phyloP scores from a whole-genome alignment of 2,329 filamentous ascomycete genomes.

The Alternaria triticimaculans region DNA sequence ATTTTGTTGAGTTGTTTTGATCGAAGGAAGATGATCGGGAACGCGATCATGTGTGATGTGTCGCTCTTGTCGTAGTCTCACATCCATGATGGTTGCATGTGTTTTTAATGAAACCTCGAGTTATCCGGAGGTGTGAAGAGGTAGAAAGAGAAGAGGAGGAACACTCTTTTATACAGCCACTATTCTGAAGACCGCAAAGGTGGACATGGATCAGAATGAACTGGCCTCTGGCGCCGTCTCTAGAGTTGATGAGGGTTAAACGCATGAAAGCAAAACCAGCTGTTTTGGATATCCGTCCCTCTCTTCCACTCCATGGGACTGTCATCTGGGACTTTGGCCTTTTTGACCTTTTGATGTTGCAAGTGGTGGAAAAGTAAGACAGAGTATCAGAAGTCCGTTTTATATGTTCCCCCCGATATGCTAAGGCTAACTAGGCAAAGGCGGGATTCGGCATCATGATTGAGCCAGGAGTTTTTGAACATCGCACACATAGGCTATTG shows the following conservation, averaged over 20 bases:
- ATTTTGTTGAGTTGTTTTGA: background rate
- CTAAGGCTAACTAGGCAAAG: background rate
- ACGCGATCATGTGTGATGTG: background rate
- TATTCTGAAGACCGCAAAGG: background rate
- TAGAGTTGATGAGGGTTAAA: background rate
- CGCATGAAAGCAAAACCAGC: background rate
- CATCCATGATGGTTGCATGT: no score
- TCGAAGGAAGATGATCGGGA: no score
- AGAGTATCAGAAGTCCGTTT: background rate
- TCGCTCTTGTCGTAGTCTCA: background rate
- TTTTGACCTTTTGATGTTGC: background rate
- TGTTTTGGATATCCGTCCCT: rapidly evolving
- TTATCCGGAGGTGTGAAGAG: background rate
- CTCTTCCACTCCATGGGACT: background rate
- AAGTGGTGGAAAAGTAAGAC: rapidly evolving
- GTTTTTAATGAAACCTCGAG: background rate
- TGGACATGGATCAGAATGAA: background rate
- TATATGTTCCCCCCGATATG: background rate
- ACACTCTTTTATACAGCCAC: background rate
- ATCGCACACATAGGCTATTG: background rate
- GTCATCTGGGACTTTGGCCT: rapidly evolving
- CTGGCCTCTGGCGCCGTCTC: background rate
- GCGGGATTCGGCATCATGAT: background rate
- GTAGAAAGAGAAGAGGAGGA: background rate
- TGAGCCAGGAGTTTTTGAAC: background rate